phyloP scores from a whole-genome alignment of 2,329 filamentous ascomycete genomes.

The Aspergillus nomiae region DNA sequence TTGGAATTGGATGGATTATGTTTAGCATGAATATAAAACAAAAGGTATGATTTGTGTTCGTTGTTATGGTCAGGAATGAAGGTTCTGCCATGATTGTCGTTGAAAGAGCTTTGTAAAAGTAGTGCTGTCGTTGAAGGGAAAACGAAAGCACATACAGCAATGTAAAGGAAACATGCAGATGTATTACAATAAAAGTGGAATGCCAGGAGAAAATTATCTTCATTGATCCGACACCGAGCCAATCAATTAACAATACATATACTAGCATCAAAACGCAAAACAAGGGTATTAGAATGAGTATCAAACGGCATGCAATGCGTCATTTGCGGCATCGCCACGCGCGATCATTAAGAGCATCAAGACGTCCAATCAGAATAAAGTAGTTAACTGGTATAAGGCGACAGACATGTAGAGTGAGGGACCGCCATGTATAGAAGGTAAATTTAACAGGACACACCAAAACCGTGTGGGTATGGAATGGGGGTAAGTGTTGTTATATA shows the following conservation, averaged over 20 bases:
- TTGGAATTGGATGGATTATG: too few species aligned
- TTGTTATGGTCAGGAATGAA: too few species aligned
- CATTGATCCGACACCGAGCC: constrained; percentile 9
- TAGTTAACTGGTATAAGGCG: constrained; percentile 7
- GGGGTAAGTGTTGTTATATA: not conserved
- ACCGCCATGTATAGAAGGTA: not conserved
- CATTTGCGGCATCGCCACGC: constrained; percentile 6
- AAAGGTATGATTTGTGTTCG: too few species aligned
- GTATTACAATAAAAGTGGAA: not conserved
- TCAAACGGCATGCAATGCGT: constrained; percentile 5
- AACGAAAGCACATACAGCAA: not conserved
- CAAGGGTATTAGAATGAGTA: constrained; percentile 13
- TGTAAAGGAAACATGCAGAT: not conserved
- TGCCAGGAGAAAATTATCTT: not conserved
- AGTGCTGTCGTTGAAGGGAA: not conserved
- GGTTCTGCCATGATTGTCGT: too few species aligned
- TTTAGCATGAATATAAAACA: too few species aligned
- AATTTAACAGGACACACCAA: constrained; percentile 14
- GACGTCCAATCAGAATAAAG: constrained; percentile 16
- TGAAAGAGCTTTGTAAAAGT: too few species aligned
- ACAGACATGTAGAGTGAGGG: constrained; percentile 5
- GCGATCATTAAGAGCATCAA: constrained; percentile 19
- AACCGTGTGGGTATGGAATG: not conserved
- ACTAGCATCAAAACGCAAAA: constrained; percentile 11
- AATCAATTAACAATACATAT: constrained; percentile 7